Conservation (phyloP, 192 early-diverging fungal genomes). For the Umbelopsis vinacea region DNA sequence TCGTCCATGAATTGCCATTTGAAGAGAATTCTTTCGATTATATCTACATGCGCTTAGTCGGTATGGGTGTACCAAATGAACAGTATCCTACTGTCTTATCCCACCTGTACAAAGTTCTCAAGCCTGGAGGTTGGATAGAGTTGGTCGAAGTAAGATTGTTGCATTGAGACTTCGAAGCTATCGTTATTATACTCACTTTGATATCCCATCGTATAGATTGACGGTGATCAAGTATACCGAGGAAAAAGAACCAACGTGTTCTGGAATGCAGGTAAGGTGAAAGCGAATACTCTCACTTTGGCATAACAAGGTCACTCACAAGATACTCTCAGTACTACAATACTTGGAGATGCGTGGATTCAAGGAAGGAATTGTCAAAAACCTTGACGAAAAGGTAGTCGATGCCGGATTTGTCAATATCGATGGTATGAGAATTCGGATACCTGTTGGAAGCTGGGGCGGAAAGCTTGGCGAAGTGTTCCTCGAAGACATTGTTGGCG, state of each 20-base stretch:
- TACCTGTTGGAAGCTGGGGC: neutral
- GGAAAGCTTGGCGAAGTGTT: neutral
- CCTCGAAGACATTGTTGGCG: neutral
- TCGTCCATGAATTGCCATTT: constrained; percentile 28
- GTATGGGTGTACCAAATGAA: constrained; percentile 5
- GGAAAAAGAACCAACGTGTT: neutral
- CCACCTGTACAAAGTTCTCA: constrained; percentile 25
- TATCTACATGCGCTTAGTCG: constrained; percentile 27
- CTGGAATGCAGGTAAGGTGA: neutral
- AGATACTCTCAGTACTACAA: no score
- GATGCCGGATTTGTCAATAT: neutral
- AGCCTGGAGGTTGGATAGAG: constrained; percentile 33
- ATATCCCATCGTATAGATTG: neutral
- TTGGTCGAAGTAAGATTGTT: constrained; percentile 20
- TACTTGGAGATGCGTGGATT: neutral
- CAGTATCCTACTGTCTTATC: constrained; percentile 25
- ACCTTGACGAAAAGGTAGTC: neutral
- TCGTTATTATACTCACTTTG: no score
- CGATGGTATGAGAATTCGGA: neutral
- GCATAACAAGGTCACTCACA: no score
- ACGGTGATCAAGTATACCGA: neutral
- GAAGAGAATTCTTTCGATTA: constrained; percentile 38
- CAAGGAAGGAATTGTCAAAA: neutral
- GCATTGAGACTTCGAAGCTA: no score
- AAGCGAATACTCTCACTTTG: neutral